Percentiles rank a stretch among this genome's conserved stretches.
phyloP scores from a whole-genome alignment of 169 alveolate species.

The Eimeria praecox region DNA sequence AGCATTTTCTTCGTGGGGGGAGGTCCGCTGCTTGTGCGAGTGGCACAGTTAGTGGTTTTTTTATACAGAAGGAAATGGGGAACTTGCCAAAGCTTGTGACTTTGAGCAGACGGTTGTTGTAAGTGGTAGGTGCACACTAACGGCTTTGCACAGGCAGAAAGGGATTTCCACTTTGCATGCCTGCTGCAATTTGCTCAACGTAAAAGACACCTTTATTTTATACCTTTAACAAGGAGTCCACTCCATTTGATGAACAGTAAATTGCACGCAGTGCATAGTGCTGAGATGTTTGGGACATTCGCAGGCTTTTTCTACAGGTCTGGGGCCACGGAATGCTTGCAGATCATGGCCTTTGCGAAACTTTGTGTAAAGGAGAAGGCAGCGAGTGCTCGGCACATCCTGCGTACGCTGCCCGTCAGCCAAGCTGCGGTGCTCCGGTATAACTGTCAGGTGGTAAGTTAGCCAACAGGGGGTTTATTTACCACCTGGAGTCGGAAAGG shows the following conservation, averaged over 20 bases:
- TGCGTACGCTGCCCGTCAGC: neutral
- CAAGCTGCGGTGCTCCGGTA: neutral
- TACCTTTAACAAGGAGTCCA: neutral
- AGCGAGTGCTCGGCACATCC: neutral
- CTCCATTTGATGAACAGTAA: neutral
- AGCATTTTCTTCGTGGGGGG: neutral
- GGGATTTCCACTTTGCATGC: neutral
- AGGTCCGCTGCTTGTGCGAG: neutral
- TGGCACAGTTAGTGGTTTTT: neutral
- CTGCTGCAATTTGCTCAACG: neutral
- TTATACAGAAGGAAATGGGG: neutral
- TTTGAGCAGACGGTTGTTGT: neutral
- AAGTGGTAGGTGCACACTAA: neutral
- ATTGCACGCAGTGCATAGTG: neutral
- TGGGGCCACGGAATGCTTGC: neutral
- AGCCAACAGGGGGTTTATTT: neutral
- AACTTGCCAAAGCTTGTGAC: neutral
- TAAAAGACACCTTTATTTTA: neutral
- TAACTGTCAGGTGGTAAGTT: conserved; percentile 4
- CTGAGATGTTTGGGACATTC: neutral
- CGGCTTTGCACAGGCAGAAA: neutral
- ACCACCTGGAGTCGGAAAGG: neutral
- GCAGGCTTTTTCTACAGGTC: neutral
- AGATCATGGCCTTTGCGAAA: neutral
- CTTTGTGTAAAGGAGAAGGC: neutral